Conservation (phyloP, 2,329 filamentous ascomycete genomes). For the Penicillium sp. region DNA sequence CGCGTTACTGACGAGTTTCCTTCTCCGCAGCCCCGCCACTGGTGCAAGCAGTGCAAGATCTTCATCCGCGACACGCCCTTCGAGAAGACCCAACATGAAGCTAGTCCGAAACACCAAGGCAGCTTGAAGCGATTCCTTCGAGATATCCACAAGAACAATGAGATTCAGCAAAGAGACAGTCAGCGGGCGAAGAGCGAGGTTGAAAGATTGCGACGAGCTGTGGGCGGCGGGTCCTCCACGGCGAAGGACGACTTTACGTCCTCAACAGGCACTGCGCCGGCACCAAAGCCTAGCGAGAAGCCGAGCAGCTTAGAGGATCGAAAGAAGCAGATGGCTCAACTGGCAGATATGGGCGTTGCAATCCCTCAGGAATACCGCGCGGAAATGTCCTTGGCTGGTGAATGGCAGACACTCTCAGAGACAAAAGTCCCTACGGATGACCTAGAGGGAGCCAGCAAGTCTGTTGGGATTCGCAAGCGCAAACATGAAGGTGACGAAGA, state of each 20-base stretch:
- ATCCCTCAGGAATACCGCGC: constrained; percentile 77
- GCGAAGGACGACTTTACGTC: constrained; percentile 26
- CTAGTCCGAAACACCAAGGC: constrained; percentile 81
- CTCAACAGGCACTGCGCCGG: constrained; percentile 38
- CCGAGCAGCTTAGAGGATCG: constrained; percentile 67
- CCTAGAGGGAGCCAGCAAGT: constrained; percentile 44
- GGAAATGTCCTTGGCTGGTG: constrained; percentile 85
- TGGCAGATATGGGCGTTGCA: constrained; percentile 83
- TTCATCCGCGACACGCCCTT: constrained; percentile 92
- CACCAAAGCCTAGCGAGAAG: constrained; percentile 34
- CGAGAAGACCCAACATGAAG: constrained; percentile 86
- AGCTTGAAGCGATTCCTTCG: constrained; percentile 87
- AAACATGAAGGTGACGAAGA: constrained; percentile 51
- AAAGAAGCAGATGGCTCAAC: constrained; percentile 82
- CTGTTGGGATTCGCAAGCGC: constrained; percentile 50
- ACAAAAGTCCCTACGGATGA: constrained; percentile 47
- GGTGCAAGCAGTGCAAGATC: constrained; percentile 94
- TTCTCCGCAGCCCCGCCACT: constrained; percentile 72
- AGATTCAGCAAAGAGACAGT: constrained; percentile 78
- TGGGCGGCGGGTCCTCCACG: constrained; percentile 52
- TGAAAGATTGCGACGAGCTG: constrained; percentile 79
- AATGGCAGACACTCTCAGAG: constrained; percentile 76
- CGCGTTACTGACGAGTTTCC: background rate
- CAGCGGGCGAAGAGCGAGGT: constrained; percentile 83
- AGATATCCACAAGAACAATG: constrained; percentile 82